Evolutionary conservation across 257 asterid species (phyloP), one percentile per base, ranked within the genome.

Genomic region (Nicotiana noctiflora): DNA sequence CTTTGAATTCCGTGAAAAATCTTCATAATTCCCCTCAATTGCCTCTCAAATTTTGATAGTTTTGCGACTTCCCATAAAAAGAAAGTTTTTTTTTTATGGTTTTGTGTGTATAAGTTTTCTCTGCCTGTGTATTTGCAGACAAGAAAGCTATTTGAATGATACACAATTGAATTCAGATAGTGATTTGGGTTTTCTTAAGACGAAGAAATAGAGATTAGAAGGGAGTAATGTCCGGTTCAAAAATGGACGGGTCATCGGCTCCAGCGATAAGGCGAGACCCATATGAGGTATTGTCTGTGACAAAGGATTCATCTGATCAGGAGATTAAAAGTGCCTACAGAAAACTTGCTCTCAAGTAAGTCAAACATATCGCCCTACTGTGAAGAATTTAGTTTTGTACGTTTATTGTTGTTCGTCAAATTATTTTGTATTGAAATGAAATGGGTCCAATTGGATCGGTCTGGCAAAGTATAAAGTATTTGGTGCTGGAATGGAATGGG

Each of bases 291-390:
- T 88, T 96, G 79, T 86, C 83, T 57, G 99, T 96, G 23, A 62
- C 97, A 12, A 93, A 88, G 84, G 99, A 96, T 76, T 89, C 98
- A 78, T 87, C 98, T 82, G 99, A 96, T 85, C 98, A 94, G 84
- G 99, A 96, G 81, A 94, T 96, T 79, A 96, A 96, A 89, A 91
- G 97, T 84, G 97, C 99, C 78, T 96, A 96, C 72, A 87, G 99
- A 81, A 96, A 92, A 88, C 99, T 96, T 81, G 99, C 99, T 79
- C 96, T 96, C 76, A 96, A 94, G 99, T 96, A 88, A 60, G 92
- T 87, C 34, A 13, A 23, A 8, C 23, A 0, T 8, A 40, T 2
- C 21, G 2, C 3, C 21, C 3, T 46, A 23, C n/a, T 2, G 4
- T 8, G 0, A 46, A 21, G 8, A 23, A 27, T 72, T 46, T 72